Evolutionary conservation across 257 asterid genomes (phyloP).

Genomic region (Scutellaria baicalensis): DNA sequence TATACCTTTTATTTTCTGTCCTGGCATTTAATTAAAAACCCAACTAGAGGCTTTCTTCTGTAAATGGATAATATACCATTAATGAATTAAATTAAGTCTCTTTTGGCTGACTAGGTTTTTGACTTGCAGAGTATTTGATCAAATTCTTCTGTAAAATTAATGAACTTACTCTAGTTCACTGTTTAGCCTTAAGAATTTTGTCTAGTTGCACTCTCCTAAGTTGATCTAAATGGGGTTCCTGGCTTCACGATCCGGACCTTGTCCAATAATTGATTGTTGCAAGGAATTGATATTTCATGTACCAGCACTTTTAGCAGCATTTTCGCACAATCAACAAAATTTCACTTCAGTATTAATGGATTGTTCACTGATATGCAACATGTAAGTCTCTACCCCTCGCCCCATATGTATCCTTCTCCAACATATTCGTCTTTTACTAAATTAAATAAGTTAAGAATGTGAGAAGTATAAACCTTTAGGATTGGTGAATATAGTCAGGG

Average conservation of each 20-base stretch:
- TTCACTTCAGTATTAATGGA: neutral
- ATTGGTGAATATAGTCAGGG: neutral
- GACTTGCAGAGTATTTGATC: neutral
- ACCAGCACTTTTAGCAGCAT: neutral
- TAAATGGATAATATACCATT: neutral
- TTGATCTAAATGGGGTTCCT: neutral
- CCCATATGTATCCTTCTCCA: neutral
- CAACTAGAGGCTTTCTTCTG: neutral
- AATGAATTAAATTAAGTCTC: slow-evolving; percentile 5
- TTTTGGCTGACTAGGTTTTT: neutral
- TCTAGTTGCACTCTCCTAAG: neutral
- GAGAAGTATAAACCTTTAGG: neutral
- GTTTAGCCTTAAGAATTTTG: neutral
- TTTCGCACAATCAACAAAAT: neutral
- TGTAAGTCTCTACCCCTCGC: neutral
- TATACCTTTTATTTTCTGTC: slow-evolving; percentile 4
- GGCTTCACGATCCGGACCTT: neutral
- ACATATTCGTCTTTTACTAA: neutral
- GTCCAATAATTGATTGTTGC: neutral
- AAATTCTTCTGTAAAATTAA: neutral
- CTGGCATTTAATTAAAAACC: neutral
- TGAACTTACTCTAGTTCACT: neutral
- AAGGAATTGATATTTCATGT: neutral
- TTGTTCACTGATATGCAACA: neutral
- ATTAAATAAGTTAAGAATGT: neutral